phyloP scores from a whole-genome alignment of 305 asterid species.

The Plantago coronopus region DNA sequence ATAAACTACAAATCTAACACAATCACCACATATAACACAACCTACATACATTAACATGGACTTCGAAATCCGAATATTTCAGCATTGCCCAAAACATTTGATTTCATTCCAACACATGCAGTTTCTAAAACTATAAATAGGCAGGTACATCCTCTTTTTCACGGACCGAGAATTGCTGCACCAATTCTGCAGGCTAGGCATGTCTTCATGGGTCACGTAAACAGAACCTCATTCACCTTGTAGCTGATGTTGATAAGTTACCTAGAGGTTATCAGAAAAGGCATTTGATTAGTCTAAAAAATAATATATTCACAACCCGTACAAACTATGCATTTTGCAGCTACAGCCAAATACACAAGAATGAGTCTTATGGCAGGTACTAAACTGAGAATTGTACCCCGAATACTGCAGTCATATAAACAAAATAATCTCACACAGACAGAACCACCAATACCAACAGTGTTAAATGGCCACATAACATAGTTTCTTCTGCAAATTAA shows the following conservation, averaged over 20 bases:
- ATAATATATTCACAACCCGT: neutral
- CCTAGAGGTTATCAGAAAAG: neutral
- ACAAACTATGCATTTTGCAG: neutral
- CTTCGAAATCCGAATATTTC: neutral
- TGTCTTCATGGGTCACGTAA: neutral
- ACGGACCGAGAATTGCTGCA: conserved; percentile 7
- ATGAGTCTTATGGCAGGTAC: neutral
- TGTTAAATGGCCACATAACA: too few species aligned
- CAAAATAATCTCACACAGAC: too few species aligned
- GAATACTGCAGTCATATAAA: too few species aligned
- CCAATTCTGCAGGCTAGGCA: conserved; percentile 1
- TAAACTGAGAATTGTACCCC: too few species aligned
- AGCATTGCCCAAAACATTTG: conserved; percentile 7
- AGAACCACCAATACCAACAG: too few species aligned
- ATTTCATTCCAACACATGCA: conserved; percentile 20
- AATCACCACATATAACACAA: conserved; percentile 19
- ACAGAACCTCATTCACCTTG: conserved; percentile 8
- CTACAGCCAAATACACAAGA: neutral
- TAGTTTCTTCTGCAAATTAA: too few species aligned
- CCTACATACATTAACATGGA: conserved; percentile 21
- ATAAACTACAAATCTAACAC: conserved; percentile 17
- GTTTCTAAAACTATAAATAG: conserved; percentile 19
- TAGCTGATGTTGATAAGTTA: neutral
- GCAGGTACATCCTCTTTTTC: conserved; percentile 10
- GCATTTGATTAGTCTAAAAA: neutral